Evolutionary conservation across 2,329 filamentous ascomycete species (phyloP), one percentile per base, ranked within the genome.

Genomic region (Chalara sp.): DNA sequence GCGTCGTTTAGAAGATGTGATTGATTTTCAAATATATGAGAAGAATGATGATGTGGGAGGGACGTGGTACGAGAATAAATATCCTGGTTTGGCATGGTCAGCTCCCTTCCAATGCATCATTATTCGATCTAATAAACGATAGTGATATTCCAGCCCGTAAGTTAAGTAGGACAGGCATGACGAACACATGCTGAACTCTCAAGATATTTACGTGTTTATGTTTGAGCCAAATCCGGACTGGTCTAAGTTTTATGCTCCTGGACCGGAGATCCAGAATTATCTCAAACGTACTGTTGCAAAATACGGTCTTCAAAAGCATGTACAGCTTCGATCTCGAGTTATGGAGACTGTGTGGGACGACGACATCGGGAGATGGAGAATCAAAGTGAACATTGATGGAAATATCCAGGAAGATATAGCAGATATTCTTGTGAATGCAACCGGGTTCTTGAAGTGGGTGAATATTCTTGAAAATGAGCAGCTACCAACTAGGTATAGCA

Each of bases 161-260:
- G n/a, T n/a, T n/a, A n/a, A n/a, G n/a, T n/a, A n/a, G n/a, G n/a
- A n/a, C n/a, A n/a, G n/a, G n/a, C n/a, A n/a, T n/a, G n/a, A n/a
- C n/a, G n/a, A n/a, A n/a, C n/a, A n/a, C n/a, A n/a, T n/a, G n/a
- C n/a, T n/a, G n/a, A n/a, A n/a, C n/a, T n/a, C n/a, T n/a, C n/a
- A n/a, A n/a, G n/a, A n/a, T n/a, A n/a, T n/a, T n/a, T n/a, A n/a
- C n/a, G n/a, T n/a, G n/a, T n/a, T n/a, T n/a, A n/a, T n/a, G n/a
- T n/a, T n/a, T n/a, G n/a, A n/a, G n/a, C n/a, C n/a, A 39, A 87
- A 87, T 50, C 76, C 74, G 0, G 73, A 85, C 54, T 89, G 85
- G 85, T 75, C 75, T 0, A 80, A 86, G 57, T 74, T 81, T 53
- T 88, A 86, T 59, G 76, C 84, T 0, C 76, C 78, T 13, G 84